These are phyloP conservation scores for Penicillium waksmanii DNA, from an alignment of 495 filamentous ascomycete species.

Conservation along the genomic window DNA sequence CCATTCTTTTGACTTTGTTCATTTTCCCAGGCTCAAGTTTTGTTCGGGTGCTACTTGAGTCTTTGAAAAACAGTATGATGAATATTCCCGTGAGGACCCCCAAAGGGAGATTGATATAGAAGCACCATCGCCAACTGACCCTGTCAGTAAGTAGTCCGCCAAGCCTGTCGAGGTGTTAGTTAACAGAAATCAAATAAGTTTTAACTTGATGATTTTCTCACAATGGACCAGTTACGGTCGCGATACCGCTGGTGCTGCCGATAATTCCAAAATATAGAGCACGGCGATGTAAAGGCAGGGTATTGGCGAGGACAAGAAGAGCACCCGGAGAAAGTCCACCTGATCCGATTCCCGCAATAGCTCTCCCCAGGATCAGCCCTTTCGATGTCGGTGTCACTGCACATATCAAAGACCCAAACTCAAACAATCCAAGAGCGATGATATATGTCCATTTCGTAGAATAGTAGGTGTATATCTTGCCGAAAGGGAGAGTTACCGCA, in stretches of 20 bases:
- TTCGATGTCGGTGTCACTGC: slow-evolving; percentile 74
- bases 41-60: slow-evolving; percentile 45
- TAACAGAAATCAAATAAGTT: too few species aligned
- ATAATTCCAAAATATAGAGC: slow-evolving; percentile 78
- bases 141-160: slow-evolving; percentile 65
- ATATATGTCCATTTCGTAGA: slow-evolving; percentile 76
- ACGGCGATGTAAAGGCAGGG: slow-evolving; percentile 70
- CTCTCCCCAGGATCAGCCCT: slow-evolving; percentile 80
- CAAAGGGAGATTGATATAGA: slow-evolving; percentile 68
- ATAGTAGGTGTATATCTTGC: slow-evolving; percentile 80
- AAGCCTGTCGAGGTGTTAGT: slow-evolving; percentile 22
- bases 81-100: slow-evolving; percentile 65
- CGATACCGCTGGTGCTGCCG: slow-evolving; percentile 77
- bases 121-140: slow-evolving; percentile 64
- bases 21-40: slow-evolving; percentile 39
- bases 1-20: slow-evolving; percentile 61
- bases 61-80: slow-evolving; percentile 62
- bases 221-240: slow-evolving; percentile 75
- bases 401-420: slow-evolving; percentile 79
- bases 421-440: slow-evolving; percentile 73
- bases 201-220: slow-evolving; percentile 13
- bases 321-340: slow-evolving; percentile 84
- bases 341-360: slow-evolving; percentile 78
- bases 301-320: slow-evolving; percentile 77
- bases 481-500: slow-evolving; percentile 73